A percentile compares a stretch with the other conserved stretches of the same genome.
These are phyloP conservation scores for Furcasterigmium furcatum DNA, from an alignment of 2,329 filamentous ascomycete genomes.

Conservation along the genomic window DNA sequence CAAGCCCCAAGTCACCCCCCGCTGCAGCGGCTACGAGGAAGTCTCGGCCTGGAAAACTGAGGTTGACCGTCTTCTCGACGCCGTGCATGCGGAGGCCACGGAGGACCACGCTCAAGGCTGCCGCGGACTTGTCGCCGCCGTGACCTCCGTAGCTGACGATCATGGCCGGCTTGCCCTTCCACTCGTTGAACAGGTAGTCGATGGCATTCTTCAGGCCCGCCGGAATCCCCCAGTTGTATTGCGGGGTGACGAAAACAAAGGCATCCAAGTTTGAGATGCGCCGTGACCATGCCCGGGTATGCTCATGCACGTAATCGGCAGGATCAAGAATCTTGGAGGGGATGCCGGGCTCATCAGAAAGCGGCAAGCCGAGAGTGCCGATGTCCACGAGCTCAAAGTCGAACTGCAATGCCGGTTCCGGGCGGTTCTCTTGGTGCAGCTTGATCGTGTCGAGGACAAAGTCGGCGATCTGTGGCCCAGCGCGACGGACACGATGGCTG, in stretches of 20 bases:
- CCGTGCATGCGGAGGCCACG: not conserved
- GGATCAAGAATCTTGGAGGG: constrained; percentile 22
- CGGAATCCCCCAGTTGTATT: constrained; percentile 55
- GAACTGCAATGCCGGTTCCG: too few relatives aligned
- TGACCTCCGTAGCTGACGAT: constrained; percentile 52
- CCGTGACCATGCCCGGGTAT: constrained; percentile 29
- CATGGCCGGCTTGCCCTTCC: constrained; percentile 49
- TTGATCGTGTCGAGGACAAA: too few relatives aligned
- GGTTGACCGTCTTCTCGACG: not conserved
- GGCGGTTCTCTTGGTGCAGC: too few relatives aligned
- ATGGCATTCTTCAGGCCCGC: constrained; percentile 59
- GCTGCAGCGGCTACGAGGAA: too few relatives aligned
- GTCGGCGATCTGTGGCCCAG: too few relatives aligned
- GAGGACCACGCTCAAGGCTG: not conserved
- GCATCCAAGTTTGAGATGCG: constrained; percentile 24
- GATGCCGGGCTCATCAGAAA: constrained; percentile 28
- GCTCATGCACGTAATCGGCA: constrained; percentile 24
- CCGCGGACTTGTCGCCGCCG: constrained; percentile 26
- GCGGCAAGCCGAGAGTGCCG: too few relatives aligned
- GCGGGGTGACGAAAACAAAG: constrained; percentile 44
- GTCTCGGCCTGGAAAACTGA: not conserved
- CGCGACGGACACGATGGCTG: too few relatives aligned
- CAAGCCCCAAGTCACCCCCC: too few relatives aligned
- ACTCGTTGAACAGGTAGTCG: constrained; percentile 58
- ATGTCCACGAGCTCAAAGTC: too few relatives aligned